Conservation (phyloP, 2,329 filamentous ascomycete species). For the Fusarium lateritium region DNA sequence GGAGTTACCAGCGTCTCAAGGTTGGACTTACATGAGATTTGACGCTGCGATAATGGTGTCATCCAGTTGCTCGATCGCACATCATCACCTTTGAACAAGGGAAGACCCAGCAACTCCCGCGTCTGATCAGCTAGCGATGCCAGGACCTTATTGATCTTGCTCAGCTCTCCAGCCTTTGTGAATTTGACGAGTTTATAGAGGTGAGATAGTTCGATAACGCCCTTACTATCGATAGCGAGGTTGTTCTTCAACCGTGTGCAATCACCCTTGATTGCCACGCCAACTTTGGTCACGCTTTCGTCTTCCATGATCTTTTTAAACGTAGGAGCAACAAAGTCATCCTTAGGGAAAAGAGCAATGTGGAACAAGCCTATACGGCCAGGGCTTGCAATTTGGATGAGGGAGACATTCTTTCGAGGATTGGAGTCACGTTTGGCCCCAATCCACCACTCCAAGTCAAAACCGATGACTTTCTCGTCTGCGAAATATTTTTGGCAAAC, state of each 20-base stretch:
- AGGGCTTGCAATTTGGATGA: constrained; percentile 87
- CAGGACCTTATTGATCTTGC: constrained; percentile 74
- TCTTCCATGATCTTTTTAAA: constrained; percentile 82
- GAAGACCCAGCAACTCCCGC: constrained; percentile 78
- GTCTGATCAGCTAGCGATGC: constrained; percentile 80
- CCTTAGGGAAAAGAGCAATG: constrained; percentile 73
- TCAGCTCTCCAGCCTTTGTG: constrained; percentile 64
- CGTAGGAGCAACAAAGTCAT: constrained; percentile 77
- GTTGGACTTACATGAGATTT: constrained; percentile 75
- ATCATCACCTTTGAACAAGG: constrained; percentile 78
- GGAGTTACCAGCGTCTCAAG: not conserved
- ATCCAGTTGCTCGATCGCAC: constrained; percentile 86
- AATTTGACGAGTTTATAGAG: constrained; percentile 84
- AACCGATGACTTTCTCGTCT: constrained; percentile 80
- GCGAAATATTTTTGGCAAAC: constrained; percentile 76
- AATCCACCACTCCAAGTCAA: constrained; percentile 88
- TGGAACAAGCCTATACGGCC: constrained; percentile 87
- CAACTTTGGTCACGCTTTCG: constrained; percentile 77
- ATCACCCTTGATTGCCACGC: constrained; percentile 82
- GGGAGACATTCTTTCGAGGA: constrained; percentile 78
- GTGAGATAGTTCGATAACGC: constrained; percentile 86
- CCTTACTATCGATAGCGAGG: constrained; percentile 74
- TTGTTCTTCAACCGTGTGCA: constrained; percentile 77
- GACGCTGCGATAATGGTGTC: constrained; percentile 69
- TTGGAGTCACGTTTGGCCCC: constrained; percentile 62